Conservation (phyloP, 306 rosid genomes). For the Potentilla sterilis region DNA sequence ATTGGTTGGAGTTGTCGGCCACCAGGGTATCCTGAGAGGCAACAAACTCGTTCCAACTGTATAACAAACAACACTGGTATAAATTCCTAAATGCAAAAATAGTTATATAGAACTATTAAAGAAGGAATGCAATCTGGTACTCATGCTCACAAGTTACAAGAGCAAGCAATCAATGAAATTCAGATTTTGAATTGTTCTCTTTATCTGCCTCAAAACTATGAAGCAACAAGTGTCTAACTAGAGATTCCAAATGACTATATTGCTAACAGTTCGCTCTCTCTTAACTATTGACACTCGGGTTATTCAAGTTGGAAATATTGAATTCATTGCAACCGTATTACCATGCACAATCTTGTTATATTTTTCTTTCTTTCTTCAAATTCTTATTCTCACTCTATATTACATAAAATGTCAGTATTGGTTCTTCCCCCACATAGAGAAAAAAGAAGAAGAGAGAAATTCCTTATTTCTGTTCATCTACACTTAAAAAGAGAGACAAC, state of each 20-base stretch:
- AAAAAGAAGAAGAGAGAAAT: no score
- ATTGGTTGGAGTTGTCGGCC: conserved; percentile 56
- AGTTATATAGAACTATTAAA: background rate
- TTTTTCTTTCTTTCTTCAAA: background rate
- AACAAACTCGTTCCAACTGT: conserved; percentile 75
- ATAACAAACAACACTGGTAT: background rate
- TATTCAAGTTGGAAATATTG: background rate
- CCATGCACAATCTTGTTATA: background rate
- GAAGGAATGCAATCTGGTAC: background rate
- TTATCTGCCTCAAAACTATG: background rate
- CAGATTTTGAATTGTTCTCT: background rate
- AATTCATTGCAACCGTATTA: no score
- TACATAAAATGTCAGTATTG: background rate
- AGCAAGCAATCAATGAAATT: background rate
- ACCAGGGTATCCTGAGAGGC: conserved; percentile 53
- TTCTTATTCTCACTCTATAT: background rate
- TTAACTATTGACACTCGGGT: background rate
- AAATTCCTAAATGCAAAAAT: background rate
- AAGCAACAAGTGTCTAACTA: background rate
- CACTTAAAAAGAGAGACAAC: background rate
- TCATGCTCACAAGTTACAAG: background rate
- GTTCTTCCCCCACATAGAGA: background rate
- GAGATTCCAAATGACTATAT: background rate
- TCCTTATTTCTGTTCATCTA: background rate
- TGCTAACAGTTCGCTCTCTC: background rate